phyloP scores from a whole-genome alignment of 2,329 filamentous ascomycete species.

The Fusarium armeniacum region DNA sequence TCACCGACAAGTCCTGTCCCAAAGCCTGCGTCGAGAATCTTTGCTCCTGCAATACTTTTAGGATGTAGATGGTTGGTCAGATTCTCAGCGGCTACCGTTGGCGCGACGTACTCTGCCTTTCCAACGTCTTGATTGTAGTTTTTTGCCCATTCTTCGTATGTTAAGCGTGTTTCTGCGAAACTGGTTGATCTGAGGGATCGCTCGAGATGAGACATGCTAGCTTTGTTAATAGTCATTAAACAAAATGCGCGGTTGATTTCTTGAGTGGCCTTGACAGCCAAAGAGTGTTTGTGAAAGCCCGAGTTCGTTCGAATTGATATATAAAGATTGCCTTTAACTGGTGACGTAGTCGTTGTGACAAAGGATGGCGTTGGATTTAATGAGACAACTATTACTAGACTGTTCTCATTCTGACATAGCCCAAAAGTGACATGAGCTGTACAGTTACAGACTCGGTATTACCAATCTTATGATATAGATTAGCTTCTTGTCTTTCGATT shows the following conservation, averaged over 20 bases:
- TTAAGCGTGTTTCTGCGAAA: conserved; percentile 10
- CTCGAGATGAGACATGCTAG: conserved; percentile 23
- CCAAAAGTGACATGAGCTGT: too few relatives aligned
- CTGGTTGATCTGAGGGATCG: conserved; percentile 23
- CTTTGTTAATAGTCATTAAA: rapidly evolving
- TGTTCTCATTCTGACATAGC: not conserved
- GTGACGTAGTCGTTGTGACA: not conserved
- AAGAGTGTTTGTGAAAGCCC: not conserved
- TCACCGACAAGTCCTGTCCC: conserved; percentile 65
- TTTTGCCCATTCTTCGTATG: conserved; percentile 50
- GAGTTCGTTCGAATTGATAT: not conserved
- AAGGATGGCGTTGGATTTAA: not conserved
- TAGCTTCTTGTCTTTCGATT: not conserved
- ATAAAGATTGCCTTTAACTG: too few relatives aligned
- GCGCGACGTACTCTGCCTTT: conserved; percentile 58
- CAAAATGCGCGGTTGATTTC: not conserved
- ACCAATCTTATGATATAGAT: not conserved
- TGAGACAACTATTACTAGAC: not conserved
- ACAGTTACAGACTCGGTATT: too few relatives aligned
- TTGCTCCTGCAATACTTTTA: not conserved
- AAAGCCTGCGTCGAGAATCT: conserved; percentile 65
- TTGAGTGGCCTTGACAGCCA: not conserved
- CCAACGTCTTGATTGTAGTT: conserved; percentile 50
- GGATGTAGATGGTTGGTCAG: conserved; percentile 45
- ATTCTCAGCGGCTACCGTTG: conserved; percentile 52